Conservation (phyloP, 2,329 filamentous ascomycete genomes). For the Cryphonectria nitschkei region DNA sequence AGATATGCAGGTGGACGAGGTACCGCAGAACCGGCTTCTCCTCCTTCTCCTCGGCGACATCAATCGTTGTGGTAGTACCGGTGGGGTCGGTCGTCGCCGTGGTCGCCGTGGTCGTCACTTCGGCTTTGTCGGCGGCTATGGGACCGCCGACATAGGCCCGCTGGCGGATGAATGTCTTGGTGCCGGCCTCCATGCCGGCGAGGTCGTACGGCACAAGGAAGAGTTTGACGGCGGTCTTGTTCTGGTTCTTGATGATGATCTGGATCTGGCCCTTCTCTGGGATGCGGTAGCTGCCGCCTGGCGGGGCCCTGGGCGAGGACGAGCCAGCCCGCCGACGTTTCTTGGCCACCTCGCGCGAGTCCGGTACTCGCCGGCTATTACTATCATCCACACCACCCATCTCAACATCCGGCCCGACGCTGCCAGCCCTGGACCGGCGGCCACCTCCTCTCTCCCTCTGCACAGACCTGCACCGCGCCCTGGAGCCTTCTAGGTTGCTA, state of each 20-base stretch:
- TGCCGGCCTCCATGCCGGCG: constrained; percentile 87
- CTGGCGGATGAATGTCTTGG: constrained; percentile 95
- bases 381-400: constrained; percentile 28
- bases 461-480: constrained; percentile 50
- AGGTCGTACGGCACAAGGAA: constrained; percentile 94
- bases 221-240: constrained; percentile 96
- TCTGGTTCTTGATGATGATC: constrained; percentile 96
- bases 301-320: constrained; percentile 61
- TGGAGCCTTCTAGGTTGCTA: constrained; percentile 53
- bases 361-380: neutral
- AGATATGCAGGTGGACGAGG: constrained; percentile 90
- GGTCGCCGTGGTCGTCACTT: neutral
- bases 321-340: constrained; percentile 48
- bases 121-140: constrained; percentile 63
- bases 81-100: neutral
- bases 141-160: constrained; percentile 81
- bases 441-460: constrained; percentile 2
- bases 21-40: constrained; percentile 81
- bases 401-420: constrained; percentile 37
- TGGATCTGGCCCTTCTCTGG: constrained; percentile 93
- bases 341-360: constrained; percentile 30
- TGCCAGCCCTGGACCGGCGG: constrained; percentile 36
- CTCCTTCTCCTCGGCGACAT: constrained; percentile 12
- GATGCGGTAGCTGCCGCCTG: constrained; percentile 90
- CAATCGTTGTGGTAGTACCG: neutral